Percentiles rank a stretch among this genome's conserved stretches.
Evolutionary conservation across 2,329 filamentous ascomycete genomes (phyloP).

Genomic region (Epichloe coenophiala): DNA sequence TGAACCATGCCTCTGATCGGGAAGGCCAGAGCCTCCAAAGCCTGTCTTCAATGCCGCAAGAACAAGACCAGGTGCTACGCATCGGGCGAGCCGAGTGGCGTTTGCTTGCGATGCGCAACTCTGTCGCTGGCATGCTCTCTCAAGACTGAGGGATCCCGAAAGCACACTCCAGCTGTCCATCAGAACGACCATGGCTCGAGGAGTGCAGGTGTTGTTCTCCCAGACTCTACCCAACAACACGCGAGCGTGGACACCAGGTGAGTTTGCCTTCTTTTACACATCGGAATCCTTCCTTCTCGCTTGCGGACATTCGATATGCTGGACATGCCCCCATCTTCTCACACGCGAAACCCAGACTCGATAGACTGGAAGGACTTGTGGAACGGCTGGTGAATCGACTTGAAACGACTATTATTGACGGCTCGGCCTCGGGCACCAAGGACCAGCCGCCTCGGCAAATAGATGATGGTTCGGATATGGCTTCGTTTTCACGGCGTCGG

Average conservation of each 20-base stretch:
- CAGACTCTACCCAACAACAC: background rate
- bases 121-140: constrained; percentile 12
- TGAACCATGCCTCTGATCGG: constrained; percentile 12
- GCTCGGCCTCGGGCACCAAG: background rate
- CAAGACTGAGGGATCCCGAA: background rate
- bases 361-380: background rate
- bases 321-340: too few species aligned
- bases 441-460: background rate
- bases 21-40: constrained; percentile 13
- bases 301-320: too few species aligned
- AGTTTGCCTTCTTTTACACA: background rate
- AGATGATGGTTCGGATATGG: background rate
- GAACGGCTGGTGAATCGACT: background rate
- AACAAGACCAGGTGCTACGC: constrained; percentile 16
- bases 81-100: constrained; percentile 1
- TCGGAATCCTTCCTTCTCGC: too few species aligned
- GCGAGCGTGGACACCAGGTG: background rate
- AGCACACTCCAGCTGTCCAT: too few species aligned
- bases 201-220: background rate
- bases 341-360: background rate
- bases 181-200: background rate
- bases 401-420: background rate
- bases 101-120: constrained; percentile 14
- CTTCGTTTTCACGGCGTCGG: background rate
- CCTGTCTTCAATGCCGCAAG: constrained; percentile 13